Percentiles rank a stretch among this genome's conserved stretches.
Evolutionary conservation across 2,329 filamentous ascomycete species (phyloP).

Genomic region (Pseudocercospora cruenta): DNA sequence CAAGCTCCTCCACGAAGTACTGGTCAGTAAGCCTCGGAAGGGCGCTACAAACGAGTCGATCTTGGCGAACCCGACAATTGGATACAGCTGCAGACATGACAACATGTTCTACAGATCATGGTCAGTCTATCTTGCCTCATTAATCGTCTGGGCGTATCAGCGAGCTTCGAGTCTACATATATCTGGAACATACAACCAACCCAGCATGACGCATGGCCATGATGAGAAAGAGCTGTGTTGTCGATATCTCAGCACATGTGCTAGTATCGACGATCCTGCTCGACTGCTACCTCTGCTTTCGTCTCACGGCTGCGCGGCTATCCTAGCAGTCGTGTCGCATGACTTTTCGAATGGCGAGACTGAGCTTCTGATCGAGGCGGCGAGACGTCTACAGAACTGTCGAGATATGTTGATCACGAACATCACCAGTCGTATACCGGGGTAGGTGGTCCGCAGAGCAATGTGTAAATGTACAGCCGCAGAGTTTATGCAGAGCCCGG

Average conservation of each 20-base stretch:
- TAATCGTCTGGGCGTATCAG: conserved; percentile 92
- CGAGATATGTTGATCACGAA: conserved; percentile 16
- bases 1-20: conserved; percentile 78
- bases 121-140: conserved; percentile 86
- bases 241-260: conserved; percentile 26
- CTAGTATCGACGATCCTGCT: conserved; percentile 65
- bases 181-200: conserved; percentile 16
- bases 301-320: conserved; percentile 76
- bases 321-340: conserved; percentile 77
- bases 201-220: conserved; percentile 65
- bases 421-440: not conserved
- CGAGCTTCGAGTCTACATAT: conserved; percentile 57
- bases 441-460: not conserved
- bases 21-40: conserved; percentile 56
- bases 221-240: conserved; percentile 25
- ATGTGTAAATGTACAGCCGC: not conserved
- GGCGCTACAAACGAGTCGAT: conserved; percentile 40
- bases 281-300: conserved; percentile 74
- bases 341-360: conserved; percentile 81
- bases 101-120: conserved; percentile 85
- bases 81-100: conserved; percentile 82
- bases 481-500: not conserved
- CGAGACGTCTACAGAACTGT: conserved; percentile 77
- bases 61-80: conserved; percentile 25
- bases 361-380: conserved; percentile 86